phyloP scores from a whole-genome alignment of 306 rosid species.

The Dryas drummondii region DNA sequence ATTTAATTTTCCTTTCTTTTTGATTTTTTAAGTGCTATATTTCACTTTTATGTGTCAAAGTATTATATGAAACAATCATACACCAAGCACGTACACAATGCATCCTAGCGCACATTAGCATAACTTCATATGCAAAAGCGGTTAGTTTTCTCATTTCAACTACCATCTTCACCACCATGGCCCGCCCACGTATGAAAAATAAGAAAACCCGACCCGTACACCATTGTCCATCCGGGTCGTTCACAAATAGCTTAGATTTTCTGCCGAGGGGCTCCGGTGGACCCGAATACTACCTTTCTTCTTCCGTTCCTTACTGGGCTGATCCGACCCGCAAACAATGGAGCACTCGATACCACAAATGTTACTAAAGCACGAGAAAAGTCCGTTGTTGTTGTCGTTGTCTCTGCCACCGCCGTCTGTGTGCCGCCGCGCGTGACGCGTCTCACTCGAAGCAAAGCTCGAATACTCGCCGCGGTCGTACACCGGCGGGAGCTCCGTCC shows the following conservation, averaged over 20 bases:
- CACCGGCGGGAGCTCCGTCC: slow-evolving; percentile 60
- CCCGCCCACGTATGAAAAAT: not conserved
- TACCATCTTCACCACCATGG: not conserved
- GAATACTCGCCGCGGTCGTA: slow-evolving; percentile 59
- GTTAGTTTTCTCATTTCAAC: not conserved
- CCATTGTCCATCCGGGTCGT: not conserved
- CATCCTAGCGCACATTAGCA: not conserved
- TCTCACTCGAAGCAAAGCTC: slow-evolving; percentile 20
- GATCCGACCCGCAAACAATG: slow-evolving; percentile 69
- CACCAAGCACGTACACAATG: no score
- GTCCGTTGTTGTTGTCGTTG: slow-evolving; percentile 25
- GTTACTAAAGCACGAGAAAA: slow-evolving; percentile 91
- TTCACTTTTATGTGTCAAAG: no score
- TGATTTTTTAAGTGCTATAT: no score
- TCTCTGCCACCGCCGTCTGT: slow-evolving; percentile 39
- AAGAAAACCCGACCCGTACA: not conserved
- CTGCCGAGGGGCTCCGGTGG: slow-evolving; percentile 40
- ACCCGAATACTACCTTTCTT: slow-evolving; percentile 28
- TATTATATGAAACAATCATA: no score
- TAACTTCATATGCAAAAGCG: not conserved
- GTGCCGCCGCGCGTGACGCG: slow-evolving; percentile 39
- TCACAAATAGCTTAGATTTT: slow-evolving; percentile 37
- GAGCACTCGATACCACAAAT: slow-evolving; percentile 84
- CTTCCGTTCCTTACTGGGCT: slow-evolving; percentile 7
- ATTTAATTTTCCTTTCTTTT: not conserved